Evolutionary conservation across 1,139 yeast genomes (phyloP), one percentile per base, ranked within the genome.

Genomic region (Taphrina confusa): DNA sequence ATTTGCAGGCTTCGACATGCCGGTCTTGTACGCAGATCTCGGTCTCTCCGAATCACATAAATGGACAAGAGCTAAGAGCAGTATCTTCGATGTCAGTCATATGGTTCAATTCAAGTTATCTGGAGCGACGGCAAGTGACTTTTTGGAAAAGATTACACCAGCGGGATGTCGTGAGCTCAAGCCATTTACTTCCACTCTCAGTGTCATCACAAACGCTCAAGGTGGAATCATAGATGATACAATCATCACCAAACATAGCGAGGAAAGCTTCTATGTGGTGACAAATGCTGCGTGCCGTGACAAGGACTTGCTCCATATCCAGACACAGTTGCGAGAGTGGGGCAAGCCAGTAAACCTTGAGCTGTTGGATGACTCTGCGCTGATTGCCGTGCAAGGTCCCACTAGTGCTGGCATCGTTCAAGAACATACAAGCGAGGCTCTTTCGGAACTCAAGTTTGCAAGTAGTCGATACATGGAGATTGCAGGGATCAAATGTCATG

Each of bases 231-330:
- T 81, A 16, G 98, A 92, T 74, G 98, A 92, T 72, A 85, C 95
- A 61, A 88, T 92, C 66, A 84, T 92, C 69, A 87, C 96, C 64
- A 90, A 87, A 72, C 92, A 86, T 66, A 83, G 78, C 1, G 85
- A 85, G n/a, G 81, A 85, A 65, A 80, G 82, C 34, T 91, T 80
- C 72, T 90, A 90, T 72, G 82, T 92, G 70, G 98, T 92, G n/a
- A 91, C 97, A 57, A 92, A 92, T 72, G 98, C 98, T 4, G 97
- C 96, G 4, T 87, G 97, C 69, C 80, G 95, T 64, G 92, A 81
- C 2, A 85, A 87, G 71, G 97, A 91, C 70, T 72, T 82, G 40
- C 75, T 74, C 16, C 91, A 87, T 69, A 76, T 92, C 67, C 75
- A 77, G 50, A 69, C 74, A 1, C 85, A 85, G 68, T 73, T 83